These are phyloP conservation scores for Coemansia sp. DNA, from an alignment of 371 early-diverging fungal genomes.

Conservation along the genomic window DNA sequence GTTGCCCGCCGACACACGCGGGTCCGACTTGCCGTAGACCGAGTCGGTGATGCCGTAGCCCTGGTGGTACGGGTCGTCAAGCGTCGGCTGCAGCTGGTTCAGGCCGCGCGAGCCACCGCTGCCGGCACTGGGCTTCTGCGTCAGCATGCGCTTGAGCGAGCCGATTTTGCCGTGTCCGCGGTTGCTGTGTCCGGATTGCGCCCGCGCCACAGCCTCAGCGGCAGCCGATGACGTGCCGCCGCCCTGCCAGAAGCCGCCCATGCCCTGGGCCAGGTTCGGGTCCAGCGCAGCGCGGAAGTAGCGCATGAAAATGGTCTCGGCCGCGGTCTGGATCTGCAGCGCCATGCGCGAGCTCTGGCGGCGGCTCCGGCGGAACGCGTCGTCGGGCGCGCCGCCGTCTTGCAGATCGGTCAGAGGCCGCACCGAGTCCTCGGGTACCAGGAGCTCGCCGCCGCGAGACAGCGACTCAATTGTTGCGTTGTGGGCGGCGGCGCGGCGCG, in stretches of 20 bases:
- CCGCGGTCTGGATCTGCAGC: conserved; percentile 50
- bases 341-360: conserved; percentile 45
- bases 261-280: conserved; percentile 35
- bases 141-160: conserved; percentile 46
- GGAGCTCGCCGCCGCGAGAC: conserved; percentile 27
- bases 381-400: not conserved
- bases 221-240: conserved; percentile 13
- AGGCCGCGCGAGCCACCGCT: conserved; percentile 2
- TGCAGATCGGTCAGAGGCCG: conserved; percentile 4
- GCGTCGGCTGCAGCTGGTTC: conserved; percentile 17
- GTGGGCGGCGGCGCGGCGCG: conserved; percentile 30
- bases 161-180: conserved; percentile 31
- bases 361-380: conserved; percentile 32
- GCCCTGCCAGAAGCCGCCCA: conserved; percentile 18
- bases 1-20: conserved; percentile 7
- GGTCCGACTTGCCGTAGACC: conserved; percentile 16
- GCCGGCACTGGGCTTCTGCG: conserved; percentile 23
- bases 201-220: conserved; percentile 5
- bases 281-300: conserved; percentile 52
- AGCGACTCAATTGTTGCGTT: conserved; percentile 37
- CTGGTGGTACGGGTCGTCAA: conserved; percentile 47
- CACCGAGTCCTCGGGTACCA: conserved; percentile 11
- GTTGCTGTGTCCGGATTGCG: conserved; percentile 6
- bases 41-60: conserved; percentile 43
- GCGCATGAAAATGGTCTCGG: conserved; percentile 50